Conservation (phyloP, 2,329 filamentous ascomycete genomes). For the Cordyceps farinosa region DNA sequence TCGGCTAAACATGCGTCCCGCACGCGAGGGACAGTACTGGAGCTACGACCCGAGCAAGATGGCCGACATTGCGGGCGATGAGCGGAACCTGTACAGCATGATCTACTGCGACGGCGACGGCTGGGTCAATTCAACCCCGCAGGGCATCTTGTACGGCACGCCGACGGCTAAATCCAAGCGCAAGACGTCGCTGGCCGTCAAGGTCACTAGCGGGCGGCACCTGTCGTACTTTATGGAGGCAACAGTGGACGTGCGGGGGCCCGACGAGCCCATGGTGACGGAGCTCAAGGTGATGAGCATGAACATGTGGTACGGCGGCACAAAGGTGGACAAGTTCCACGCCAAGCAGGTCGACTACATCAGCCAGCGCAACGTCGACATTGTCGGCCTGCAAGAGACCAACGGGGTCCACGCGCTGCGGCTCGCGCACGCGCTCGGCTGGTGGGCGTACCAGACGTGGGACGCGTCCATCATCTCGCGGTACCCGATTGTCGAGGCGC, state of each 20-base stretch:
- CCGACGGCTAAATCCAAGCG: constrained; percentile 24
- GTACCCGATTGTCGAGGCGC: constrained; percentile 35
- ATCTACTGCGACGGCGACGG: constrained; percentile 21
- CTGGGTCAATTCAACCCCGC: constrained; percentile 32
- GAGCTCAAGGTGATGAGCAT: constrained; percentile 34
- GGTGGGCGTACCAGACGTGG: constrained; percentile 33
- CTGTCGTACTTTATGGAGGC: constrained; percentile 26
- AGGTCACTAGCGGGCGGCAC: constrained; percentile 25
- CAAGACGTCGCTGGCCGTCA: constrained; percentile 25
- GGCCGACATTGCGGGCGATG: constrained; percentile 26
- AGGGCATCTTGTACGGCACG: constrained; percentile 35
- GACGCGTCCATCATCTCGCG: constrained; percentile 36
- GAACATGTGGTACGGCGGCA: constrained; percentile 40
- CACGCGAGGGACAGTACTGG: constrained; percentile 32
- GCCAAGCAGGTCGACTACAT: constrained; percentile 37
- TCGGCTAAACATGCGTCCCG: constrained; percentile 32
- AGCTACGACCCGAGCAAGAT: constrained; percentile 31
- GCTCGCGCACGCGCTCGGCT: constrained; percentile 37
- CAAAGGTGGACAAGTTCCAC: constrained; percentile 34
- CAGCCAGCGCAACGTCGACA: constrained; percentile 29
- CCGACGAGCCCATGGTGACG: constrained; percentile 29
- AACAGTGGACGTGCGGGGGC: constrained; percentile 30
- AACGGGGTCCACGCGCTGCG: constrained; percentile 29
- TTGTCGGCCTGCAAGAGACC: constrained; percentile 38
- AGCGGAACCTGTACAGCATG: constrained; percentile 28